Percentiles rank a stretch among this genome's conserved stretches.
Evolutionary conservation across 371 early-diverging fungal genomes (phyloP).

Genomic region (Catenaria anguillulae): DNA sequence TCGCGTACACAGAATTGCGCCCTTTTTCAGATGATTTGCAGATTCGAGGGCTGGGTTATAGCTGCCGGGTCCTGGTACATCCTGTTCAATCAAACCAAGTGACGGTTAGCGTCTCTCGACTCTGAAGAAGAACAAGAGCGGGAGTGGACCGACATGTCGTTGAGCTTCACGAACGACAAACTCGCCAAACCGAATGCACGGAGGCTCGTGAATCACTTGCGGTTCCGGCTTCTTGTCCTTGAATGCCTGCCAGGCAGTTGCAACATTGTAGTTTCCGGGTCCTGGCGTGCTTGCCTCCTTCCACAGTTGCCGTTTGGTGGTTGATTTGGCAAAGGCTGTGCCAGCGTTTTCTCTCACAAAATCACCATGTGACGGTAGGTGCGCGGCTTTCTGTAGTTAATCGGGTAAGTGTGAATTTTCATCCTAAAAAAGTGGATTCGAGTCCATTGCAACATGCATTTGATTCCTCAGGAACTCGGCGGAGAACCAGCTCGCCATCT

Average conservation of each 20-base stretch:
- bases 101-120: too few species aligned
- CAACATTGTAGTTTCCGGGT: conserved; percentile 7
- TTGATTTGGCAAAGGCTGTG: conserved; percentile 2
- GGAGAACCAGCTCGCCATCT: neutral
- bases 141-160: neutral
- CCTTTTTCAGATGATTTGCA: neutral
- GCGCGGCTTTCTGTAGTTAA: neutral
- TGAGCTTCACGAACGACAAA: conserved; percentile 6
- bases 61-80: conserved; percentile 2
- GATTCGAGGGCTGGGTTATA: neutral
- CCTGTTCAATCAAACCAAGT: conserved; percentile 1
- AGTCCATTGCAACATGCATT: neutral
- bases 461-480: neutral
- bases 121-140: neutral
- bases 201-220: neutral
- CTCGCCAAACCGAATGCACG: conserved; percentile 8
- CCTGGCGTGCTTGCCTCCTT: neutral
- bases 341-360: conserved; percentile 3
- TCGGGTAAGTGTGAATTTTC: too few species aligned
- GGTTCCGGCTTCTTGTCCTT: conserved; percentile 1
- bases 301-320: neutral
- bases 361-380: neutral
- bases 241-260: conserved; percentile 3
- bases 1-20: neutral
- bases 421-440: too few species aligned